A percentile compares a stretch with the other conserved stretches of the same genome.
These are phyloP conservation scores for Annulohypoxylon moriforme DNA, from an alignment of 495 filamentous ascomycete genomes.

Conservation along the genomic window DNA sequence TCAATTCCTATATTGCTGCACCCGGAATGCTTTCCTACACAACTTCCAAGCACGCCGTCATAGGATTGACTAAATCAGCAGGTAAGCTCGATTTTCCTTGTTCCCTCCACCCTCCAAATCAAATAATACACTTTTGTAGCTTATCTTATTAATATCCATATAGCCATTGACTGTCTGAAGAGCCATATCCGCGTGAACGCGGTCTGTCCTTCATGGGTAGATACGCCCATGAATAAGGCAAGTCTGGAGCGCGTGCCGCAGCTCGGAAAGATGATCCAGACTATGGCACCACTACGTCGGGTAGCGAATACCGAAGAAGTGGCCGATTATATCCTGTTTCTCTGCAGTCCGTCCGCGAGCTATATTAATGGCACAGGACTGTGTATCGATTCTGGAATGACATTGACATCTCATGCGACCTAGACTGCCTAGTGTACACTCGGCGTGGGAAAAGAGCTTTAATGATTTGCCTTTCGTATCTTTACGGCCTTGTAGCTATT, in stretches of 20 bases:
- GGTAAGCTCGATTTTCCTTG: neutral
- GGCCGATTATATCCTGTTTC: constrained; percentile 28
- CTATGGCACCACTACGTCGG: neutral
- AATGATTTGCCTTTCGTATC: too few relatives aligned
- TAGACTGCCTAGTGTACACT: too few relatives aligned
- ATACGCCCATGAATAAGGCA: constrained; percentile 16
- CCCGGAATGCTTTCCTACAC: constrained; percentile 36
- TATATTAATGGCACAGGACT: constrained; percentile 35
- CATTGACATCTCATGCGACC: too few relatives aligned
- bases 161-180: constrained; percentile 13
- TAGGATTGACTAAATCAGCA: constrained; percentile 38
- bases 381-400: constrained; percentile 29
- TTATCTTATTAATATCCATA: neutral
- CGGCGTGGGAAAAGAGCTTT: too few relatives aligned
- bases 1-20: constrained; percentile 25
- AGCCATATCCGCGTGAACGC: constrained; percentile 17
- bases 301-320: constrained; percentile 8
- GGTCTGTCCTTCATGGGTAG: constrained; percentile 23
- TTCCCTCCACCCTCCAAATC: too few relatives aligned
- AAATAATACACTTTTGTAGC: neutral
- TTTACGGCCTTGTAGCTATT: too few relatives aligned
- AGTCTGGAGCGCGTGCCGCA: neutral
- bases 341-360: constrained; percentile 26
- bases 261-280: neutral
- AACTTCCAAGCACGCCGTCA: constrained; percentile 44